phyloP scores from a whole-genome alignment of 768 basidiomycete genomes.

The Pleurotus pulmonarius region DNA sequence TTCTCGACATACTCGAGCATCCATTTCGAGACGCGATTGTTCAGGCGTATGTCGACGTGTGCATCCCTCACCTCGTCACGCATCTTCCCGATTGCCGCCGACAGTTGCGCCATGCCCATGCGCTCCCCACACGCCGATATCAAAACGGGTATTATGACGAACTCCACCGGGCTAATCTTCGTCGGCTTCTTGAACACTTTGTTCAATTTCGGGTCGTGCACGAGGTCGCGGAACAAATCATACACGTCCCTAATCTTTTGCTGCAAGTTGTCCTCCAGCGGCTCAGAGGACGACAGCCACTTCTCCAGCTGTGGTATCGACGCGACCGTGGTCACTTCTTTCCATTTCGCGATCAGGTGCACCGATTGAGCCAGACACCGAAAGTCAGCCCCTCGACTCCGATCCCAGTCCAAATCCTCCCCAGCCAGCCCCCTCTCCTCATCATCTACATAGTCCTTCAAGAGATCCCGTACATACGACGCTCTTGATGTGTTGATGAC shows the following conservation, averaged over 20 bases:
- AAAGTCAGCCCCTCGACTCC: constrained; percentile 50
- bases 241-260: constrained; percentile 38
- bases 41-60: constrained; percentile 67
- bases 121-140: constrained; percentile 29
- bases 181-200: constrained; percentile 22
- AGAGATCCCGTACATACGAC: constrained; percentile 35
- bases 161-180: constrained; percentile 55
- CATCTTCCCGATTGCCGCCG: constrained; percentile 35
- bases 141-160: constrained; percentile 27
- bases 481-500: constrained; percentile 58
- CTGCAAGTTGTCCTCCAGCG: constrained; percentile 26
- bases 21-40: constrained; percentile 49
- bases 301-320: constrained; percentile 40
- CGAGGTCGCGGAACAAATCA: constrained; percentile 23
- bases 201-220: constrained; percentile 16
- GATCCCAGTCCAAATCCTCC: constrained; percentile 55
- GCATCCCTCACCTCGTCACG: constrained; percentile 27
- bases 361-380: constrained; percentile 55
- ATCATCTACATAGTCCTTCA: constrained; percentile 2
- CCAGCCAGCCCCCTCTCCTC: constrained; percentile 36
- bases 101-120: constrained; percentile 35
- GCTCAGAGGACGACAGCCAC: constrained; percentile 39
- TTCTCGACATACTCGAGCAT: constrained; percentile 48
- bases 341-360: constrained; percentile 44
- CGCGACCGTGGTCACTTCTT: constrained; percentile 20